Base-by-base conservation (phyloP, 1,284 basidiomycete species). In the Quambalaria eucalypti region DNA sequence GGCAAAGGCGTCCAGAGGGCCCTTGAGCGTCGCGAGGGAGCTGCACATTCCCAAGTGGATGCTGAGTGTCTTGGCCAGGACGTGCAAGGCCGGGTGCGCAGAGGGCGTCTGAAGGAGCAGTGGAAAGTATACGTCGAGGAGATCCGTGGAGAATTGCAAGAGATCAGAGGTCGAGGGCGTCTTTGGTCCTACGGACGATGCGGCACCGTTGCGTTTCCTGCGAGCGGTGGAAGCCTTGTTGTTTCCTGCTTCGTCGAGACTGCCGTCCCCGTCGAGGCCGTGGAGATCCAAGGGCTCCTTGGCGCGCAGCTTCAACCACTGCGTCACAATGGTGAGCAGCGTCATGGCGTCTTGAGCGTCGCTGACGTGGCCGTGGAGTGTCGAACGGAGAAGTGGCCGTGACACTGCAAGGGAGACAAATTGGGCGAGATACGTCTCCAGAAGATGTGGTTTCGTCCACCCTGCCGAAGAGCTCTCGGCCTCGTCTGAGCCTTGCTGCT, bases 61-160 rank as follows among this genome's bases (percentile, higher is more conserved):
- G 10, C 53, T 46, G 28, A 64, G 56, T 31, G 61, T 61, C 26
- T 51, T 51, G 10, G 59, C 55, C 23, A 66, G 53, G 48, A 57
- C 54, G 19, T 54, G 50, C 33, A 66, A 57, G 28, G 54, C 49
- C 1, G 29, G 49, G 23, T 58, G 57, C 51, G 59, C 54, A n/a
- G 53, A 56, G 31, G 61, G 51, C 6, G 64, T 61, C 1, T 55
- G 52, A 1, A 66, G 50, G 23, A 66, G 48, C 23, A 66, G 56
- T 12, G 64, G 64, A 50, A 64, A 64, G 33, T 64, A 66, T 2
- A 60, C 61, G 31, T 66, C 64, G 25, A 66, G 51, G 47, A 64
- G 57, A 42, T 63, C 61, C 46, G 47, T 66, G 51, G 62, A 57
- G 23, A 66, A 26, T 46, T 53, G 23, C 38, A 52, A 4, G 23